A percentile compares a stretch with the other conserved stretches of the same genome.
These are phyloP conservation scores for Lactarius sanguifluus DNA, from an alignment of 768 basidiomycete species.

Conservation along the genomic window DNA sequence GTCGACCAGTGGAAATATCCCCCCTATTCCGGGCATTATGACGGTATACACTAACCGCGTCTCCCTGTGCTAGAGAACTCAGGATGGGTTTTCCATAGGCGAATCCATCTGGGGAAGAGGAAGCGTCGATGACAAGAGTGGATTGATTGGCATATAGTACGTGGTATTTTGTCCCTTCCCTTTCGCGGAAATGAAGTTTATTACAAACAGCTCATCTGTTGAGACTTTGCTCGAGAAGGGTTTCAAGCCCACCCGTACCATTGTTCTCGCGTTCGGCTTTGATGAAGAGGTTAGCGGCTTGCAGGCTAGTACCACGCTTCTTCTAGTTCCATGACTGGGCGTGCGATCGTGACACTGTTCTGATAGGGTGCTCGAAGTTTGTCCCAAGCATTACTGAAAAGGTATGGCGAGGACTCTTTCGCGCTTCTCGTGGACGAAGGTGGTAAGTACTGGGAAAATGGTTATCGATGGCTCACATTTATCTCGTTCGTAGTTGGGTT, in stretches of 20 bases:
- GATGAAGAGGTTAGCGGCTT: slow-evolving; percentile 43
- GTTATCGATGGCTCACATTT: not conserved
- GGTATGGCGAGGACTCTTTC: slow-evolving; percentile 71
- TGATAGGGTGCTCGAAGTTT: slow-evolving; percentile 56
- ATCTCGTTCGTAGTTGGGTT: slow-evolving; percentile 44
- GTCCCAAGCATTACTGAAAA: slow-evolving; percentile 47
- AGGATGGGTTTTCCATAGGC: slow-evolving; percentile 25
- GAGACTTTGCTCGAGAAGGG: slow-evolving; percentile 42
- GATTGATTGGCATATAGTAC: slow-evolving; percentile 37
- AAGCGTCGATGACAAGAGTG: slow-evolving; percentile 39
- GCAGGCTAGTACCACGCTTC: slow-evolving; percentile 21
- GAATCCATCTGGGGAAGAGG: slow-evolving; percentile 39
- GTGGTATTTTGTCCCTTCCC: slow-evolving; percentile 14
- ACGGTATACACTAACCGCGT: slow-evolving; percentile 40
- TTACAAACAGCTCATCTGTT: slow-evolving; percentile 35
- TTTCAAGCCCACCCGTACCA: slow-evolving; percentile 40
- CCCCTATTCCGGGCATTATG: slow-evolving; percentile 62
- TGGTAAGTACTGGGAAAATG: slow-evolving; percentile 41
- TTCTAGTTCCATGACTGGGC: not conserved
- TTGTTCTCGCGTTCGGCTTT: slow-evolving; percentile 39
- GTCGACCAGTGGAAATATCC: slow-evolving; percentile 58
- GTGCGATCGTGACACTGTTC: not conserved
- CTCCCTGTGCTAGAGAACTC: not conserved
- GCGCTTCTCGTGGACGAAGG: slow-evolving; percentile 89
- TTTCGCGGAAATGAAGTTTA: not conserved